Evolutionary conservation across 768 basidiomycete species (phyloP).

Genomic region (Coprinopsis cinerea): DNA sequence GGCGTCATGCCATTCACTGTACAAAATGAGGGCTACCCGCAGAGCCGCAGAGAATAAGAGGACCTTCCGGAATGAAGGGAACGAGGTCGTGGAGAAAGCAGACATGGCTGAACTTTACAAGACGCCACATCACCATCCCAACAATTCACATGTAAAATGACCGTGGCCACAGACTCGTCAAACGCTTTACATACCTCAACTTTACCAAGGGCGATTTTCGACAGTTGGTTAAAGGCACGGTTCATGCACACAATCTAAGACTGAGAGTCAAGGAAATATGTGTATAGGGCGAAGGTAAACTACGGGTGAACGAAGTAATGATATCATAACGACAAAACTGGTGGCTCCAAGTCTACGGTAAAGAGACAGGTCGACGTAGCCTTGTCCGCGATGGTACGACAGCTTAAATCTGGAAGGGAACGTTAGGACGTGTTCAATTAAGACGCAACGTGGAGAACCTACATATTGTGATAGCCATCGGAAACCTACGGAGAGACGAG

Average conservation of each 20-base stretch:
- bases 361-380: background rate
- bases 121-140: slow-evolving; percentile 1
- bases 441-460: slow-evolving; percentile 22
- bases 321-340: too few species aligned
- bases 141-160: background rate
- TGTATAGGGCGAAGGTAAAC: background rate
- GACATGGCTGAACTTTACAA: slow-evolving; percentile 6
- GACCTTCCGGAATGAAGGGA: slow-evolving; percentile 44
- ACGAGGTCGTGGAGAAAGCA: slow-evolving; percentile 17
- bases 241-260: too few species aligned
- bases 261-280: too few species aligned
- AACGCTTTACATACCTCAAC: too few species aligned
- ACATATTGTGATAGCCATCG: slow-evolving; percentile 98
- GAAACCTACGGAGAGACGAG: slow-evolving; percentile 52
- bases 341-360: too few species aligned
- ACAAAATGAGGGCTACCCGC: slow-evolving; percentile 67
- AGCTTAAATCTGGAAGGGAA: slow-evolving; percentile 30
- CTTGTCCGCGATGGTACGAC: background rate
- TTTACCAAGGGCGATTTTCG: too few species aligned
- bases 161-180: too few species aligned
- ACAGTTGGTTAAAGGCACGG: too few species aligned
- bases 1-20: slow-evolving; percentile 88
- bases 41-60: slow-evolving; percentile 51
- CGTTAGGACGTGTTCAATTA: slow-evolving; percentile 4
- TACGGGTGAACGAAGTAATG: slow-evolving; percentile 1